Percentiles rank a stretch among this genome's conserved stretches.
Evolutionary conservation across 345 rosid genomes (phyloP).

Genomic region (Eucalyptus melliodora): DNA sequence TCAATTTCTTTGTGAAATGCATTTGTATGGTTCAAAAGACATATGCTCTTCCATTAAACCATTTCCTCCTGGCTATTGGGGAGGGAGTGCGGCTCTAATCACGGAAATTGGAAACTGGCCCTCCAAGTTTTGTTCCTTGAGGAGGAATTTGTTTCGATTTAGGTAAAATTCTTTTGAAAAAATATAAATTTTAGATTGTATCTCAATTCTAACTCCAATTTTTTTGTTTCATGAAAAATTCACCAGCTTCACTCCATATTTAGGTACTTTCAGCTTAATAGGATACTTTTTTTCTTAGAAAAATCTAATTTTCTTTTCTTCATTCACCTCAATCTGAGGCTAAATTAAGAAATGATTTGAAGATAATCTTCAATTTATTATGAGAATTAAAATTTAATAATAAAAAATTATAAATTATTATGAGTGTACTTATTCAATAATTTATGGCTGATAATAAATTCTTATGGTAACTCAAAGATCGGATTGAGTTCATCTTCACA

Average conservation of each 20-base stretch:
- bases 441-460: too few species aligned
- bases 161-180: background rate
- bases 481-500: too few species aligned
- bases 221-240: too few species aligned
- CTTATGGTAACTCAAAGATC: too few species aligned
- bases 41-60: background rate
- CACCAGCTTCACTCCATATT: too few species aligned
- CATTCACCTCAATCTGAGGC: too few species aligned
- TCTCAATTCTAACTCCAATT: background rate
- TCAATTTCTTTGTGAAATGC: background rate
- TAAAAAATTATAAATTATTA: too few species aligned
- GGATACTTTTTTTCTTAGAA: too few species aligned
- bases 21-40: background rate
- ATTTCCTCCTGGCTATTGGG: background rate
- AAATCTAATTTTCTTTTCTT: too few species aligned
- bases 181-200: background rate
- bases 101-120: background rate
- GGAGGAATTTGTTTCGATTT: background rate
- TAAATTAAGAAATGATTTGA: too few species aligned
- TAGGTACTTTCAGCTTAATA: background rate
- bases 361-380: rapidly evolving
- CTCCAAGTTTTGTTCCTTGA: background rate
- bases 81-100: background rate
- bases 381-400: rapidly evolving
- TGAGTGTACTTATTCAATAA: too few species aligned